phyloP scores from a whole-genome alignment of 306 rosid genomes.

The Cotoneaster glaucophyllus region DNA sequence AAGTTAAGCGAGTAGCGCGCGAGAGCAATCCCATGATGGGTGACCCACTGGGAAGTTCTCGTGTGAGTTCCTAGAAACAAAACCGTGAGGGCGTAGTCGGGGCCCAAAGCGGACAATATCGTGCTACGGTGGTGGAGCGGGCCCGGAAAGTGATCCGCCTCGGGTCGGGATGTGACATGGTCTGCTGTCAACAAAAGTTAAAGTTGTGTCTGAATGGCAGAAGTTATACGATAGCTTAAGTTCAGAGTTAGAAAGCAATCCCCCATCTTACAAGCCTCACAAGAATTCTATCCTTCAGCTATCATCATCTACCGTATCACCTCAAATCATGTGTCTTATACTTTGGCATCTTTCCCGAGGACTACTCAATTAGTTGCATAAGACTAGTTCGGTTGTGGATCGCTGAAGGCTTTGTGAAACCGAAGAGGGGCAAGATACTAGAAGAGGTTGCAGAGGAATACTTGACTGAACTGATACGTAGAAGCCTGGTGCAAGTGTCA shows the following conservation, averaged over 20 bases:
- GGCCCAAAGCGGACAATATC: too few relatives aligned
- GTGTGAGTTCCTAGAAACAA: too few relatives aligned
- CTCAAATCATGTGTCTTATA: slow-evolving; percentile 18
- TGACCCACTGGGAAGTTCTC: too few relatives aligned
- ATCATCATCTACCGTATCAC: slow-evolving; percentile 16
- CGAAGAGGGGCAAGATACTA: neutral
- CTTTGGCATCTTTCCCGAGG: neutral
- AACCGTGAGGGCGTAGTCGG: too few relatives aligned
- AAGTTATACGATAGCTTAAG: neutral
- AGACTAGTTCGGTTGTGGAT: slow-evolving; percentile 13
- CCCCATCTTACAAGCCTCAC: neutral
- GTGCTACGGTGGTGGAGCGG: too few relatives aligned
- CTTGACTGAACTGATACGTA: neutral
- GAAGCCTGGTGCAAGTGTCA: slow-evolving; percentile 2
- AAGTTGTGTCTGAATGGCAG: neutral
- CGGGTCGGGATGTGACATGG: too few relatives aligned
- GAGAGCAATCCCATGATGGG: too few relatives aligned
- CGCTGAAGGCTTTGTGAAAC: slow-evolving; percentile 16
- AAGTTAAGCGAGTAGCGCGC: too few relatives aligned
- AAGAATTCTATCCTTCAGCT: slow-evolving; percentile 3
- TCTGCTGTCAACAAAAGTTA: neutral
- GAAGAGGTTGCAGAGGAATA: slow-evolving; percentile 13
- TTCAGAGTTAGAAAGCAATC: neutral
- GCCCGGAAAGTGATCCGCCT: too few relatives aligned
- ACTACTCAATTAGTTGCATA: neutral